Base-by-base conservation (phyloP, 352 stramenopile species). In the Phytophthora idaei region DNA sequence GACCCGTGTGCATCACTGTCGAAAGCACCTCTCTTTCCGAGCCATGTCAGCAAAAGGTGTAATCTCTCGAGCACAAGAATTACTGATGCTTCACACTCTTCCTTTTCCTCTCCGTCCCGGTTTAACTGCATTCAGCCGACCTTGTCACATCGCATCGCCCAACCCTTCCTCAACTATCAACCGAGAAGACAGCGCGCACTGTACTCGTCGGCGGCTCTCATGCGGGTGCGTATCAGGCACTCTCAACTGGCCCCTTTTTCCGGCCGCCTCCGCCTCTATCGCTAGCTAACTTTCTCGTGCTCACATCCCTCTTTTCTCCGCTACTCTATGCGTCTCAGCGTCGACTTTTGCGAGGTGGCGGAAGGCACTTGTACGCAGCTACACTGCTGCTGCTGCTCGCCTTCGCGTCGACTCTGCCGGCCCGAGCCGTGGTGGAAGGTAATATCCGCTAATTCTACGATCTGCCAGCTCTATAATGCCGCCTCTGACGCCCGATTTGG, bases 331-430 rank as follows among this genome's bases (percentile, higher is more conserved):
- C 17, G 37, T 53, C 21, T 46, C 28, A 77, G 69, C 64, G 65
- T 67, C 69, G 64, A 73, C 58, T 73, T 57, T 51, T 68, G 67
- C 66, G 61, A 67, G 57, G 61, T 46, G 59, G 65, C 46, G 17
- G 56, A 57, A 59, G 61, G 44, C 28, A 37, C 37, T 42, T 73
- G 44, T 58, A 56, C 48, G 59, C 69, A 25, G 48, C 61, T 21
- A 61, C 51, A 17, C 45, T 77, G 61, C 52, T 77, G 61, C 48
- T 73, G 57, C 41, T 77, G 48, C 51, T 74, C 14, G 53, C 64
- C 32, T 67, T 47, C 41, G 58, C 66, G 34, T 69, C 57, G 15
- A 53, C 61, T 64, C 32, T 67, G 11, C 51, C 46, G 34, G 15
- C 47, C 9, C 39, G 11, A 34, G 27, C 59, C 2, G 46, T 34